phyloP scores from a whole-genome alignment of 305 asterid genomes.

The Lippia alba region DNA sequence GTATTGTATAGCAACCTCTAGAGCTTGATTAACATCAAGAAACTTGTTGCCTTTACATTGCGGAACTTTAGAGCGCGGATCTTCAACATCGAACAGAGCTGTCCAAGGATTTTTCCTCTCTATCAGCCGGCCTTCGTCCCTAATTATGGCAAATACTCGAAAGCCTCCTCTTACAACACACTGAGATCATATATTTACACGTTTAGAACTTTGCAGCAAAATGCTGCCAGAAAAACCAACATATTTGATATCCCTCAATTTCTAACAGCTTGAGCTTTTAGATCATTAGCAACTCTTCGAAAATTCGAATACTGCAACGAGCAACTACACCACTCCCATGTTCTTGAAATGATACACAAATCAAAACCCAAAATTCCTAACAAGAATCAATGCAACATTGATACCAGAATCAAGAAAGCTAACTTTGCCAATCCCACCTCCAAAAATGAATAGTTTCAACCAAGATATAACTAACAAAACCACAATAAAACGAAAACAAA shows the following conservation, averaged over 20 bases:
- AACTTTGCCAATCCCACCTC: neutral
- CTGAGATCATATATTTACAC: slow-evolving; percentile 44
- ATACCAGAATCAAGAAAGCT: neutral
- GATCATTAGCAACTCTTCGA: no score
- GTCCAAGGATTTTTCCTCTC: slow-evolving; percentile 73
- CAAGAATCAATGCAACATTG: no score
- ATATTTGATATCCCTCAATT: no score
- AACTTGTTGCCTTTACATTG: slow-evolving; percentile 66
- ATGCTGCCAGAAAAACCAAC: no score
- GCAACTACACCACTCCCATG: no score
- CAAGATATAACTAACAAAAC: neutral
- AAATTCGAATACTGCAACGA: no score
- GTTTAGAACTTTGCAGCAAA: neutral
- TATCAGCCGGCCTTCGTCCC: slow-evolving; percentile 63
- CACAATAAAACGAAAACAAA: neutral
- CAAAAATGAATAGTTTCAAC: slow-evolving; percentile 7
- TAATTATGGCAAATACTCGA: slow-evolving; percentile 72
- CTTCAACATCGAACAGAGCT: slow-evolving; percentile 77
- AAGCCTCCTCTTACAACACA: slow-evolving; percentile 66
- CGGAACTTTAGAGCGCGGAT: slow-evolving; percentile 78
- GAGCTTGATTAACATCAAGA: slow-evolving; percentile 74
- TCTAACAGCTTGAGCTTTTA: no score
- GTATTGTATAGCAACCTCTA: slow-evolving; percentile 85
- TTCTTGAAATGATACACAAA: no score
- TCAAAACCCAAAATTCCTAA: no score